phyloP scores from a whole-genome alignment of 164 flowering plant genomes.

The Vitis riparia region DNA sequence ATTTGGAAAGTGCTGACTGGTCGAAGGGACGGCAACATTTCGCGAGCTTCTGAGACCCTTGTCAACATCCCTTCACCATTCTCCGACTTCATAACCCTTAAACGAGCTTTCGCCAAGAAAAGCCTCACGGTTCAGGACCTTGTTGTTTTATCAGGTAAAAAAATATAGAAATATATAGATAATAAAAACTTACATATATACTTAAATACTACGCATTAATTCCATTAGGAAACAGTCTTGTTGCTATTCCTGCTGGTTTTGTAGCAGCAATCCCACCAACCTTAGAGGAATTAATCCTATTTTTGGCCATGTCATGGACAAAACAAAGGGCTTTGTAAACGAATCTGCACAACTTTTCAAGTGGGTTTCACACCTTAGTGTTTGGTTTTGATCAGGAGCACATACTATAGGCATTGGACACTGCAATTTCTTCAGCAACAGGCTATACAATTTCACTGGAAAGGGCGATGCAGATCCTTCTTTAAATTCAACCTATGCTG shows the following conservation, averaged over 20 bases:
- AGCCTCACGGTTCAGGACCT: constrained; percentile 48
- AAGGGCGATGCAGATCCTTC: constrained; percentile 57
- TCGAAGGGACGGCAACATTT: constrained; percentile 58
- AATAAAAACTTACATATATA: too few relatives aligned
- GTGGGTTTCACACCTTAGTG: too few relatives aligned
- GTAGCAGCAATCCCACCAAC: too few relatives aligned
- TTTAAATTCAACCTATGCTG: constrained; percentile 41
- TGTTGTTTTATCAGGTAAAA: constrained; percentile 51
- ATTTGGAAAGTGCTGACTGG: constrained; percentile 60
- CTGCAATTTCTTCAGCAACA: constrained; percentile 35
- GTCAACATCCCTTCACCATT: constrained; percentile 46
- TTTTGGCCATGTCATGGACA: too few relatives aligned
- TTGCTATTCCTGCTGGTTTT: too few relatives aligned
- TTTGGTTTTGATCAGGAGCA: constrained; percentile 26
- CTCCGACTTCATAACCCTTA: constrained; percentile 43
- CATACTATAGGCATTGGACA: constrained; percentile 56
- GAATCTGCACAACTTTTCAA: too few relatives aligned
- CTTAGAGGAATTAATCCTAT: too few relatives aligned
- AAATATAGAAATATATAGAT: not conserved
- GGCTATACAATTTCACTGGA: constrained; percentile 70
- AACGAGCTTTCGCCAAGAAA: constrained; percentile 35
- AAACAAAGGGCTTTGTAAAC: too few relatives aligned
- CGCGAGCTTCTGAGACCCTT: constrained; percentile 37
- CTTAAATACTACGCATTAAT: too few relatives aligned
- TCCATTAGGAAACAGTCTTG: too few relatives aligned